Percentiles rank a stretch among this genome's conserved stretches.
Evolutionary conservation across 1,139 yeast species (phyloP).

Genomic region (Diutina sp.): DNA sequence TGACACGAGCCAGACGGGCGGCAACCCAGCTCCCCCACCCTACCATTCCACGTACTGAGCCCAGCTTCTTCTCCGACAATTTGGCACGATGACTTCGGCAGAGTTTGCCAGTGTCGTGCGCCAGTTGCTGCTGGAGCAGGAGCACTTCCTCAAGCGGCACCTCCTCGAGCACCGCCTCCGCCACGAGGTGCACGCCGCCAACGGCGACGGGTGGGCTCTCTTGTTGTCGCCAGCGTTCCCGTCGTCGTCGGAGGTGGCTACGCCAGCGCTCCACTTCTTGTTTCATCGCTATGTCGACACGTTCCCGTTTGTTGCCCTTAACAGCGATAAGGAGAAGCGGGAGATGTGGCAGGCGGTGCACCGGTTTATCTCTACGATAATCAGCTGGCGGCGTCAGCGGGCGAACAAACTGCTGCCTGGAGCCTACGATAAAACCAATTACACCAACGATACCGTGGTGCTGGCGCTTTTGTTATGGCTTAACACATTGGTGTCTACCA

Average conservation of each 20-base stretch:
- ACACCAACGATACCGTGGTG: constrained; percentile 45
- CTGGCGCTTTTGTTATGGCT: constrained; percentile 54
- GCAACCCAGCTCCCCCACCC: neutral
- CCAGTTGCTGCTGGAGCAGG: constrained; percentile 39
- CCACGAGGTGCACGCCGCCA: constrained; percentile 45
- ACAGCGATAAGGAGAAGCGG: constrained; percentile 29
- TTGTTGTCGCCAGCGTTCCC: constrained; percentile 32
- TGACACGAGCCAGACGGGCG: neutral
- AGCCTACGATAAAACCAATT: constrained; percentile 54
- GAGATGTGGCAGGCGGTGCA: constrained; percentile 76
- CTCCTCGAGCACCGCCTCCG: constrained; percentile 49
- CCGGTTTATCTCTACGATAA: constrained; percentile 67
- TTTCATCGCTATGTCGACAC: constrained; percentile 47
- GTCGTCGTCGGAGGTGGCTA: constrained; percentile 6
- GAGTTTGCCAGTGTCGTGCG: constrained; percentile 4
- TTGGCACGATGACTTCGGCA: neutral
- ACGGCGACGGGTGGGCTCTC: constrained; percentile 46
- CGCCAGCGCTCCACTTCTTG: constrained; percentile 60
- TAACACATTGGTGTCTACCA: constrained; percentile 63
- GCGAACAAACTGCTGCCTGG: constrained; percentile 56
- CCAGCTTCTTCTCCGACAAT: neutral
- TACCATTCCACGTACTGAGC: too few relatives aligned
- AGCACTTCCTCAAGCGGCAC: constrained; percentile 78
- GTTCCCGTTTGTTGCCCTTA: constrained; percentile 61
- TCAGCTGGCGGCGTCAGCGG: constrained; percentile 44